Evolutionary conservation across 2,329 filamentous ascomycete species (phyloP).

Genomic region (Alternaria conjuncta): DNA sequence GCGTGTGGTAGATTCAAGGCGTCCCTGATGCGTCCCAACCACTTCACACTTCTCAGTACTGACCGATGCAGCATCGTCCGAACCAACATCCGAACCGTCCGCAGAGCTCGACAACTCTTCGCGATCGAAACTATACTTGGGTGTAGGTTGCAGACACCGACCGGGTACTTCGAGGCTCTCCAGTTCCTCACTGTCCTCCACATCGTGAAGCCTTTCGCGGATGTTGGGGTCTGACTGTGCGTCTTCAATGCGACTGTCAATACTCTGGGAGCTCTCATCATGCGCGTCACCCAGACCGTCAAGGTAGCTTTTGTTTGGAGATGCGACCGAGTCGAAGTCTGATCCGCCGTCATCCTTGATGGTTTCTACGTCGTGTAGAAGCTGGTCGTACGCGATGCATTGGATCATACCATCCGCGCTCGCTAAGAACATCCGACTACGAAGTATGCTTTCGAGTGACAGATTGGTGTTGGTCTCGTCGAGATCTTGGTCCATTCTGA

Average conservation of each 20-base stretch:
- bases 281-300: not conserved
- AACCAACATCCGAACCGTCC: not conserved
- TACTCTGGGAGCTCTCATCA: not conserved
- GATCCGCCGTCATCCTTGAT: not conserved
- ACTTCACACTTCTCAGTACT: not conserved
- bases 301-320: not conserved
- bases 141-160: not conserved
- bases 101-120: not conserved
- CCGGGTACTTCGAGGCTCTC: not conserved
- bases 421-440: not conserved
- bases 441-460: not conserved
- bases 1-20: not conserved
- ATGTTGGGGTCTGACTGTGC: accelerated
- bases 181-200: accelerated
- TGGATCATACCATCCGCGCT: not conserved
- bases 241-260: not conserved
- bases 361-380: not conserved
- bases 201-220: not conserved
- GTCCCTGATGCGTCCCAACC: not conserved
- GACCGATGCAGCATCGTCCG: not conserved
- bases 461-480: too few species aligned
- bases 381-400: not conserved
- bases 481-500: not conserved
- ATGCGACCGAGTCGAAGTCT: not conserved
- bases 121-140: not conserved